A percentile compares a stretch with the other conserved stretches of the same genome.
These are phyloP conservation scores for Aurifilum marmelostoma DNA, from an alignment of 2,329 filamentous ascomycete genomes.

Conservation along the genomic window DNA sequence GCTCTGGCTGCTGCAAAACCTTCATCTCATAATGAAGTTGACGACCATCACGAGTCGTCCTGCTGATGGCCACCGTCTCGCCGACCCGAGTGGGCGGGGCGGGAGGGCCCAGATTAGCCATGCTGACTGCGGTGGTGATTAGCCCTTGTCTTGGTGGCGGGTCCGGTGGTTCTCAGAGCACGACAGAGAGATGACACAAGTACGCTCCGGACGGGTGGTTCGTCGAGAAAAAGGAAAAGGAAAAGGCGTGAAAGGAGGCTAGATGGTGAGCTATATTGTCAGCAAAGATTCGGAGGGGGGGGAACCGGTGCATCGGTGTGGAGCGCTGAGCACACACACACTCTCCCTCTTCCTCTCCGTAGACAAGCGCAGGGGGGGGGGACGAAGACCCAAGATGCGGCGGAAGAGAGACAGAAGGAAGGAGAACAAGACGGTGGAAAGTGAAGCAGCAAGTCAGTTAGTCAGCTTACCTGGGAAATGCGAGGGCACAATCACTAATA, in stretches of 20 bases:
- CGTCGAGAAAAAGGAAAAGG: no score
- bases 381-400: not conserved
- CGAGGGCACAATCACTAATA: not conserved
- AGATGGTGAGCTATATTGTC: not conserved
- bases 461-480: not conserved
- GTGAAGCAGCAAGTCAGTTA: not conserved
- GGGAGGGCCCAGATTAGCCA: slow-evolving; percentile 24
- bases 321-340: no score
- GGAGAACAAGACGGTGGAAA: not conserved
- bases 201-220: not conserved
- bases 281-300: not conserved
- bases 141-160: not conserved
- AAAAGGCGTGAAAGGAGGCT: not conserved
- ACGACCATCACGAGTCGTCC: slow-evolving; percentile 72
- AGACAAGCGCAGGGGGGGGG: not conserved
- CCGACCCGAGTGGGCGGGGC: slow-evolving; percentile 26
- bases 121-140: slow-evolving; percentile 15
- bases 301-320: not conserved
- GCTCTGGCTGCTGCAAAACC: slow-evolving; percentile 92
- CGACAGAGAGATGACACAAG: not conserved
- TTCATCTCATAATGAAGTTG: slow-evolving; percentile 79
- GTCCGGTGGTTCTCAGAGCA: not conserved
- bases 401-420: not conserved
- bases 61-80: slow-evolving; percentile 22
- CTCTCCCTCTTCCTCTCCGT: not conserved